A percentile compares a stretch with the other conserved stretches of the same genome.
Conservation (phyloP, 352 stramenopile genomes). For the Globisporangium megalacanthum region DNA sequence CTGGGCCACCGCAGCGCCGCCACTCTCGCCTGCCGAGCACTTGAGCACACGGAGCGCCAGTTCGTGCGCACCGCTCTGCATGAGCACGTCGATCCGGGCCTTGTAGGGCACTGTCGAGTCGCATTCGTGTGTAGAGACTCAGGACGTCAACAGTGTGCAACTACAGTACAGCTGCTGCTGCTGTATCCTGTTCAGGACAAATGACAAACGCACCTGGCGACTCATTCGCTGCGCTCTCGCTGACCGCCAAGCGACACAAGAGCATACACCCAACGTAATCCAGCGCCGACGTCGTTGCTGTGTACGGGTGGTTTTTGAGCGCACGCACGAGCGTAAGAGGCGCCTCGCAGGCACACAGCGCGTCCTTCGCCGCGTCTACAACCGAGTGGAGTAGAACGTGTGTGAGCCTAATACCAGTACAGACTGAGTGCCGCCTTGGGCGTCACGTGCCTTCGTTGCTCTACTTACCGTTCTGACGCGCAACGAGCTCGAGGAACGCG, state of each 20-base stretch:
- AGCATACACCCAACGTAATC: slow-evolving; percentile 50
- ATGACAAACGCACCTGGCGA: slow-evolving; percentile 10
- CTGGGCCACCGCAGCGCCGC: slow-evolving; percentile 28
- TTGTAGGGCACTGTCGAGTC: slow-evolving; percentile 16
- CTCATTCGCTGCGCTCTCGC: slow-evolving; percentile 3
- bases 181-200: too few species aligned
- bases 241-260: slow-evolving; percentile 34
- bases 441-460: neutral
- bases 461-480: slow-evolving; percentile 27
- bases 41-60: slow-evolving; percentile 41
- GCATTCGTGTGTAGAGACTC: neutral
- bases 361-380: slow-evolving; percentile 38
- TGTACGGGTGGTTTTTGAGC: neutral
- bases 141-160: neutral
- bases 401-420: neutral
- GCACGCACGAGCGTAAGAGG: slow-evolving; percentile 1
- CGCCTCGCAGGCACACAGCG: slow-evolving; percentile 20
- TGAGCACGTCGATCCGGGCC: slow-evolving; percentile 23
- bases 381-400: neutral
- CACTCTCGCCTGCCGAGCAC: slow-evolving; percentile 12
- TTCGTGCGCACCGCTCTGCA: slow-evolving; percentile 38
- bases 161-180: neutral
- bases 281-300: slow-evolving; percentile 13
- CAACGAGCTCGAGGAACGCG: slow-evolving; percentile 43
- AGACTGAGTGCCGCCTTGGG: neutral